A percentile compares a stretch with the other conserved stretches of the same genome.
These are phyloP conservation scores for Boletus rubescentipes DNA, from an alignment of 768 basidiomycete species.

Conservation along the genomic window DNA sequence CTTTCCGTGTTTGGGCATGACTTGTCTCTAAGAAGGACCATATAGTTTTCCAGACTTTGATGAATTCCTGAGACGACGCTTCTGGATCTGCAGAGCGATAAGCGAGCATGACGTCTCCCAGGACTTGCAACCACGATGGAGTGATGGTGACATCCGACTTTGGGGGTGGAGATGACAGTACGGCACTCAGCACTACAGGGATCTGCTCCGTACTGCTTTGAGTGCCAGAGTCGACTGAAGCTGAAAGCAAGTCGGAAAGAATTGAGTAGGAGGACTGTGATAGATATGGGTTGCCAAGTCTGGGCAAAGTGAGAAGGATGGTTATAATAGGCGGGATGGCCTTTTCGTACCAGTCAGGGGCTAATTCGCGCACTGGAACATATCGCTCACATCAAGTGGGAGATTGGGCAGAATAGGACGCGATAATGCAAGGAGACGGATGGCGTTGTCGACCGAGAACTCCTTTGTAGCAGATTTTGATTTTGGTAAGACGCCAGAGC, in stretches of 20 bases:
- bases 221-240: constrained; percentile 49
- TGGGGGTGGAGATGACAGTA: constrained; percentile 67
- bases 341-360: constrained; percentile 41
- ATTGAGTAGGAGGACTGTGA: constrained; percentile 86
- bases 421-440: constrained; percentile 74
- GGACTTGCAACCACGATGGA: constrained; percentile 75
- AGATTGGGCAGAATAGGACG: constrained; percentile 59
- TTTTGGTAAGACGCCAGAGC: constrained; percentile 58
- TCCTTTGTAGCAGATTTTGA: constrained; percentile 54
- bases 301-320: constrained; percentile 77
- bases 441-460: constrained; percentile 66
- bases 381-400: constrained; percentile 63
- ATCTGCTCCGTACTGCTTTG: constrained; percentile 53
- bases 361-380: constrained; percentile 3
- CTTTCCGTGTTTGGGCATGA: constrained; percentile 58
- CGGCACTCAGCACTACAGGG: constrained; percentile 58
- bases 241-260: constrained; percentile 74
- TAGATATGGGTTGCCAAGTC: constrained; percentile 85
- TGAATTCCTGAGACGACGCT: constrained; percentile 53
- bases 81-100: constrained; percentile 52
- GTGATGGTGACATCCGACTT: constrained; percentile 67
- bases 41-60: constrained; percentile 67
- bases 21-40: constrained; percentile 79
- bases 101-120: constrained; percentile 71
- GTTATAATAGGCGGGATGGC: constrained; percentile 67